phyloP scores from a whole-genome alignment of 805 yeast genomes.

The Yamadazyma sp. region DNA sequence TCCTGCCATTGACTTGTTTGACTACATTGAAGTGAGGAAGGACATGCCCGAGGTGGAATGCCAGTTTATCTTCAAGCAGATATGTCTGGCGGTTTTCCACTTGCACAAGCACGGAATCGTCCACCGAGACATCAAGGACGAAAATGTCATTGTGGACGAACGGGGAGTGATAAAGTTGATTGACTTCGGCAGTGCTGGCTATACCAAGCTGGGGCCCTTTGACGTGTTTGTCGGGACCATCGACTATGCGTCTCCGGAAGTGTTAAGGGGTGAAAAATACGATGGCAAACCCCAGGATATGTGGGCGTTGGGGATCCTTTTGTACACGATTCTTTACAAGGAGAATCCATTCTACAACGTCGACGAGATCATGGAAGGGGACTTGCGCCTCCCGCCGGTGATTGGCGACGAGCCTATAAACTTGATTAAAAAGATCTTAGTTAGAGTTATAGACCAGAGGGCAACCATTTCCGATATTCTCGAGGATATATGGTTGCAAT shows the following conservation, averaged over 20 bases:
- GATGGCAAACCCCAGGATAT: conserved; percentile 94
- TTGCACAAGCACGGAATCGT: conserved; percentile 84
- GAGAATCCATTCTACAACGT: conserved; percentile 96
- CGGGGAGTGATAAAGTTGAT: conserved; percentile 79
- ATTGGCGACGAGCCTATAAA: conserved; percentile 60
- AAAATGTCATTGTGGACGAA: conserved; percentile 84
- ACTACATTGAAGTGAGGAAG: conserved; percentile 81
- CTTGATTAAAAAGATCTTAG: conserved; percentile 64
- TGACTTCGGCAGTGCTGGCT: conserved; percentile 96
- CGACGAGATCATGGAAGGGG: conserved; percentile 93
- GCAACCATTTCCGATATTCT: conserved; percentile 73
- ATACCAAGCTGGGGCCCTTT: conserved; percentile 87
- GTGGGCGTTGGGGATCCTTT: conserved; percentile 92
- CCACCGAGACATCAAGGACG: conserved; percentile 94
- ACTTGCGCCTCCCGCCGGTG: conserved; percentile 66
- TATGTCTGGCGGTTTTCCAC: conserved; percentile 76
- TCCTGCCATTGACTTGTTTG: conserved; percentile 92
- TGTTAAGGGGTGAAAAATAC: conserved; percentile 81
- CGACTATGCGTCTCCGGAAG: conserved; percentile 98
- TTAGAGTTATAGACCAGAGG: conserved; percentile 63
- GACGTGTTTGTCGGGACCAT: conserved; percentile 97
- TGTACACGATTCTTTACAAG: conserved; percentile 86
- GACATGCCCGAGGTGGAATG: conserved; percentile 81
- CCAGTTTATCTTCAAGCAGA: conserved; percentile 73
- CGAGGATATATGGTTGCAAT: conserved; percentile 62